Conservation (phyloP, 306 rosid genomes). For the Lagenaria siceraria region DNA sequence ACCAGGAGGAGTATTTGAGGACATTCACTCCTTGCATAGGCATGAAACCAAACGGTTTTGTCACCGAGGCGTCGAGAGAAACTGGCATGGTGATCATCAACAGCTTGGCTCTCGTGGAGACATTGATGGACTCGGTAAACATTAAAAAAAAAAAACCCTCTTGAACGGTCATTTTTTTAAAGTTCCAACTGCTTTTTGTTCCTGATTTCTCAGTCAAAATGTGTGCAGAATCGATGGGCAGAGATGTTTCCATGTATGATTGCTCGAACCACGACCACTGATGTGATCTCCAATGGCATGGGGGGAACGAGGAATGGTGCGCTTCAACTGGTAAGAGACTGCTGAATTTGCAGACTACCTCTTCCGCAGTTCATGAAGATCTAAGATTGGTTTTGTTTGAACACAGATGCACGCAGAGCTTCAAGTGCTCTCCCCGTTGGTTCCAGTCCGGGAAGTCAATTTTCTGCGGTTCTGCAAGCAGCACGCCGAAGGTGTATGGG, state of each 20-base stretch:
- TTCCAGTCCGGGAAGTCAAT: constrained; percentile 71
- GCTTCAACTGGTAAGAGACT: constrained; percentile 51
- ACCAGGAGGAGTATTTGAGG: constrained; percentile 65
- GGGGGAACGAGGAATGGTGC: constrained; percentile 85
- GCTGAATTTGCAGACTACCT: background rate
- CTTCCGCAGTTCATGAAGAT: background rate
- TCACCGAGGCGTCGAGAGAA: constrained; percentile 70
- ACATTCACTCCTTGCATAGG: constrained; percentile 74
- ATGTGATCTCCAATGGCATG: constrained; percentile 72
- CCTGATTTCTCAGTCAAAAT: background rate
- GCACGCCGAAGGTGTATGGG: constrained; percentile 95
- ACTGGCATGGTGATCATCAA: constrained; percentile 81
- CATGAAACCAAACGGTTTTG: constrained; percentile 68
- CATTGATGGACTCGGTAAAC: constrained; percentile 78
- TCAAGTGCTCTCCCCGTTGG: constrained; percentile 87
- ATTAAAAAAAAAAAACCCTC: background rate
- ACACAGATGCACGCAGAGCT: constrained; percentile 90
- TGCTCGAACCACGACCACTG: constrained; percentile 63
- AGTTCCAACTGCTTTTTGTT: background rate
- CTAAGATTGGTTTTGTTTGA: background rate
- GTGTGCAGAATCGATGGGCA: constrained; percentile 67
- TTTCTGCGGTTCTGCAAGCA: constrained; percentile 92
- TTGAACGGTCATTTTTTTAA: background rate
- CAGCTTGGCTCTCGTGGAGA: constrained; percentile 81
- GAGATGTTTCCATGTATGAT: constrained; percentile 87